Evolutionary conservation across 2,329 filamentous ascomycete genomes (phyloP).

Genomic region (Lachnellula occidentalis): DNA sequence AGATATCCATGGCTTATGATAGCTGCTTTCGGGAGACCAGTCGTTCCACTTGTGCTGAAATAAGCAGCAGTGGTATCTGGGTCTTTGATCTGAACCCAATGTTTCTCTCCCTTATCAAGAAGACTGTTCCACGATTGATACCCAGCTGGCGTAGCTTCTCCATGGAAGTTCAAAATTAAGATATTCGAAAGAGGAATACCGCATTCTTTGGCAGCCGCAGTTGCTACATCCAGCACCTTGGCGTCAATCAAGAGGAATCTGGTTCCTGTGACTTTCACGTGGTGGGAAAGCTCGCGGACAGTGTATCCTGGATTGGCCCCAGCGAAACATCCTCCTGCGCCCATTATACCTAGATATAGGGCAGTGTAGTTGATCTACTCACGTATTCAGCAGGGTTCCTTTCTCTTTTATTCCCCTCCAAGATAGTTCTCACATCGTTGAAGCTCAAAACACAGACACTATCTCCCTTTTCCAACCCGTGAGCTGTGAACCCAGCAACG

Average conservation of each 20-base stretch:
- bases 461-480: constrained; percentile 14
- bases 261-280: constrained; percentile 10
- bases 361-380: constrained; percentile 14
- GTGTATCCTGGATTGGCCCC: constrained; percentile 21
- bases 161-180: background rate
- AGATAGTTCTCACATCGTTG: constrained; percentile 12
- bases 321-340: constrained; percentile 15
- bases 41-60: constrained; percentile 44
- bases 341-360: constrained; percentile 18
- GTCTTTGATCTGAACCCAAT: background rate
- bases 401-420: background rate
- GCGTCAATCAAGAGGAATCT: constrained; percentile 11
- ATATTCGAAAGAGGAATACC: constrained; percentile 7
- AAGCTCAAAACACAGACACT: constrained; percentile 14
- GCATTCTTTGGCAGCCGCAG: constrained; percentile 18
- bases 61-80: constrained; percentile 32
- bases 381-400: too few species aligned
- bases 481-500: constrained; percentile 8
- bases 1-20: constrained; percentile 24
- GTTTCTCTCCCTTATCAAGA: constrained; percentile 4
- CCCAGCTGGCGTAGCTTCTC: background rate
- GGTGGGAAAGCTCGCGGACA: constrained; percentile 13
- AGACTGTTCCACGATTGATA: constrained; percentile 2
- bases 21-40: constrained; percentile 49
- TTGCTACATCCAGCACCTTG: constrained; percentile 7